Percentiles rank a stretch among this genome's conserved stretches.
Conservation (phyloP, 2,329 filamentous ascomycete genomes). For the Arthrobotrys sinensis region DNA sequence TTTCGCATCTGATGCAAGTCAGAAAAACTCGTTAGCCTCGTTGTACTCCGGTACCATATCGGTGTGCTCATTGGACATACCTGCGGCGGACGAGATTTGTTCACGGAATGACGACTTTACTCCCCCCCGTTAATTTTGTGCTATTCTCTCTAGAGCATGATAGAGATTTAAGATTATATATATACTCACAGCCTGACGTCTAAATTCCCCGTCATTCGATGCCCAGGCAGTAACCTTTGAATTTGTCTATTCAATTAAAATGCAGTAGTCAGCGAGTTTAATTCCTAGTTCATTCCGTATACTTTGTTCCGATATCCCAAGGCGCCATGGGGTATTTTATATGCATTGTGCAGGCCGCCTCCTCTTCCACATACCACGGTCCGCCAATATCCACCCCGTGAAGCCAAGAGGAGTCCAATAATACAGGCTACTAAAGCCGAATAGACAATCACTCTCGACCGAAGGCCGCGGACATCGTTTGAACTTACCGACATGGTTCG, state of each 20-base stretch:
- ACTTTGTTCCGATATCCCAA: neutral
- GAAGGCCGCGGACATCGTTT: neutral
- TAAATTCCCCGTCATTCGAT: conserved; percentile 58
- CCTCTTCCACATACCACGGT: conserved; percentile 35
- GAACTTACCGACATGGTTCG: conserved; percentile 59
- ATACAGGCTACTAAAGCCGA: conserved; percentile 37
- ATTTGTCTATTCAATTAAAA: conserved; percentile 27
- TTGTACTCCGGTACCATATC: neutral
- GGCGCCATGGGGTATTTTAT: neutral
- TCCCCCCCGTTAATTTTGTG: neutral
- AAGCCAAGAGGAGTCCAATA: conserved; percentile 16
- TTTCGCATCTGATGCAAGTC: conserved; percentile 77
- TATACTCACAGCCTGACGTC: conserved; percentile 53
- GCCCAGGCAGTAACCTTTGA: conserved; percentile 47
- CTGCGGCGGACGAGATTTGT: conserved; percentile 44
- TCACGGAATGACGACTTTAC: conserved; percentile 54
- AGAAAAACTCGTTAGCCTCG: conserved; percentile 69
- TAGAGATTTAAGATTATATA: neutral
- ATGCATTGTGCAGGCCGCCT: neutral
- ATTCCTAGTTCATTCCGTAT: neutral
- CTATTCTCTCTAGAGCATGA: neutral
- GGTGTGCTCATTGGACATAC: conserved; percentile 1
- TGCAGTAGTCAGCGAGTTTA: neutral
- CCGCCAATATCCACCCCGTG: conserved; percentile 30
- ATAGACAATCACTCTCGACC: conserved; percentile 27